Evolutionary conservation across 306 rosid genomes (phyloP).

Genomic region (Gynostemma pentaphyllum): DNA sequence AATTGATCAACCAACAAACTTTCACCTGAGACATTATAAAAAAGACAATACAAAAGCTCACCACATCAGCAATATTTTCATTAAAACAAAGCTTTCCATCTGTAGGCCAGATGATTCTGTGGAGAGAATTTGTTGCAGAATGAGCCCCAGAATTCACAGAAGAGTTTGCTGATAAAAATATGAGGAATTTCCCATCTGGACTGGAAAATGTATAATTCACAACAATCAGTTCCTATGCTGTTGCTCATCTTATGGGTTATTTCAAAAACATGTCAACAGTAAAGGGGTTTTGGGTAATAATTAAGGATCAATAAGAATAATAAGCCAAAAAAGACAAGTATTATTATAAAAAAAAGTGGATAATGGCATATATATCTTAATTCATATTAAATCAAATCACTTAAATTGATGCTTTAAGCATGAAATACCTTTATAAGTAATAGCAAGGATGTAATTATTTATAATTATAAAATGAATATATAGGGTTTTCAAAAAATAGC

Average conservation of each 20-base stretch:
- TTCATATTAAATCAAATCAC: neutral
- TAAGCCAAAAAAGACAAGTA: neutral
- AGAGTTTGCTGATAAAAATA: constrained; percentile 60
- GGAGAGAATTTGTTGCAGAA: constrained; percentile 71
- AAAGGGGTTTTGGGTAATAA: neutral
- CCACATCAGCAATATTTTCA: constrained; percentile 45
- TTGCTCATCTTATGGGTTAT: neutral
- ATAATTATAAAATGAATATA: too few relatives aligned
- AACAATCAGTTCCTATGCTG: neutral
- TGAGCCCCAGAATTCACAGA: constrained; percentile 84
- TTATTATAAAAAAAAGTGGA: neutral
- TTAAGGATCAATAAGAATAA: neutral
- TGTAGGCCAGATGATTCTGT: constrained; percentile 69
- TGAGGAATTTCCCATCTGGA: constrained; percentile 66
- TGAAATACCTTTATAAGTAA: neutral
- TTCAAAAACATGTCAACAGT: neutral
- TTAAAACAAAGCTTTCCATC: constrained; percentile 29
- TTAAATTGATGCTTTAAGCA: neutral
- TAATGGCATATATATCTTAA: neutral
- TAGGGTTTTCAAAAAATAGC: too few relatives aligned
- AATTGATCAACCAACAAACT: neutral
- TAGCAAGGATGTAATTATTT: neutral
- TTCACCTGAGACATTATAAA: constrained; percentile 9
- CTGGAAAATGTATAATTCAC: constrained; percentile 29
- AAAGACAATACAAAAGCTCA: constrained; percentile 25